Conservation (phyloP, 2,329 filamentous ascomycete genomes). For the Atkinsonella hypoxylon region DNA sequence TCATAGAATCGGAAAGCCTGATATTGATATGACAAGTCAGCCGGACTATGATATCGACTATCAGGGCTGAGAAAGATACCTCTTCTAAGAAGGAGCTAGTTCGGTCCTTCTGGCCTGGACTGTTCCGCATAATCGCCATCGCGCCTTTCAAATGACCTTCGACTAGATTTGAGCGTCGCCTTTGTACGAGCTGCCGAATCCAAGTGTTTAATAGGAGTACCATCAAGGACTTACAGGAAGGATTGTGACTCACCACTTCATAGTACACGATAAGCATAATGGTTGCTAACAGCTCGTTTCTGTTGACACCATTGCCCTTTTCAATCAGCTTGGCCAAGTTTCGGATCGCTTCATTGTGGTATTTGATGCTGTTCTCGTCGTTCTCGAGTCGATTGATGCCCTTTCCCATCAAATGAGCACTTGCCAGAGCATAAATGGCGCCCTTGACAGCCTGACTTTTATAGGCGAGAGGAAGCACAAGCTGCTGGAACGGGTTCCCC, state of each 20-base stretch:
- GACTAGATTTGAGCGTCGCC: constrained; percentile 46
- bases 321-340: constrained; percentile 46
- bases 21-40: constrained; percentile 14
- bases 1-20: constrained; percentile 56
- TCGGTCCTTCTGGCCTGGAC: constrained; percentile 31
- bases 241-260: constrained; percentile 41
- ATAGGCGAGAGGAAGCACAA: constrained; percentile 48
- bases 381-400: constrained; percentile 31
- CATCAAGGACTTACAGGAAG: neutral
- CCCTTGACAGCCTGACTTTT: constrained; percentile 55
- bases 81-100: constrained; percentile 47
- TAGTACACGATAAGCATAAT: constrained; percentile 53
- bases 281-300: constrained; percentile 46
- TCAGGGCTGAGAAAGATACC: constrained; percentile 19
- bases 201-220: neutral
- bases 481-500: constrained; percentile 50
- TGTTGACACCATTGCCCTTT: constrained; percentile 33
- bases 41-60: neutral
- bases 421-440: constrained; percentile 72
- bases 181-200: constrained; percentile 41
- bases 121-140: constrained; percentile 46
- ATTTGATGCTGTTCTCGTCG: constrained; percentile 43
- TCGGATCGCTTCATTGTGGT: constrained; percentile 48
- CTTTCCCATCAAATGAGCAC: constrained; percentile 67
- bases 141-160: constrained; percentile 50